A percentile compares a stretch with the other conserved stretches of the same genome.
phyloP scores from a whole-genome alignment of 305 asterid species.

The Fraxinus sp. region DNA sequence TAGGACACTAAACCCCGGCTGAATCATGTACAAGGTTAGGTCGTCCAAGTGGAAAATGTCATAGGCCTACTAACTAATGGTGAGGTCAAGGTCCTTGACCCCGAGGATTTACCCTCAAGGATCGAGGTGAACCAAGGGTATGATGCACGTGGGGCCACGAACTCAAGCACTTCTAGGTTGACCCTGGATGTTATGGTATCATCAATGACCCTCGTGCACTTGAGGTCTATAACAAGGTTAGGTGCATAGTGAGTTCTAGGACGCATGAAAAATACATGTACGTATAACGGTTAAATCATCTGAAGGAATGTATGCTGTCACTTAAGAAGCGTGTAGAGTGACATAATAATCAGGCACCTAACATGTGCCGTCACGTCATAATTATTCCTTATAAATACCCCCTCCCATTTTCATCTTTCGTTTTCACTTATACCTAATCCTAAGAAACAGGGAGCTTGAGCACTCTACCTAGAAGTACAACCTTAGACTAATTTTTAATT shows the following conservation, averaged over 20 bases:
- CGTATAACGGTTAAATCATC: too few relatives aligned
- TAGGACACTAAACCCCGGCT: neutral
- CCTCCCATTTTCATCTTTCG: neutral
- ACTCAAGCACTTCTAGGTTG: neutral
- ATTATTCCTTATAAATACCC: too few relatives aligned
- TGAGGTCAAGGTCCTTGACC: neutral
- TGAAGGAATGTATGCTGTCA: too few relatives aligned
- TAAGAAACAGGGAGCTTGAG: neutral
- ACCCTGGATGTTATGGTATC: neutral
- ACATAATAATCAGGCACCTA: too few relatives aligned
- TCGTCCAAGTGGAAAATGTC: neutral
- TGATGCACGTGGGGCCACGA: neutral
- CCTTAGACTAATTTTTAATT: neutral
- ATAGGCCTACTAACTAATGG: neutral
- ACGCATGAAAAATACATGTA: too few relatives aligned
- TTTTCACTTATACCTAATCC: neutral
- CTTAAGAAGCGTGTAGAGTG: too few relatives aligned
- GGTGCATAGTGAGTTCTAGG: neutral
- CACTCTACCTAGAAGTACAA: neutral
- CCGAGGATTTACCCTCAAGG: neutral
- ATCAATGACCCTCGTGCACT: neutral
- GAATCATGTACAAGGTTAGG: neutral
- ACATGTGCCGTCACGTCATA: too few relatives aligned
- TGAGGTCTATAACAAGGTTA: too few relatives aligned
- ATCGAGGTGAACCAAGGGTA: neutral